Percentiles rank a stretch among this genome's conserved stretches.
Evolutionary conservation across 495 filamentous ascomycete species (phyloP).

Genomic region (Copromyces sp.): DNA sequence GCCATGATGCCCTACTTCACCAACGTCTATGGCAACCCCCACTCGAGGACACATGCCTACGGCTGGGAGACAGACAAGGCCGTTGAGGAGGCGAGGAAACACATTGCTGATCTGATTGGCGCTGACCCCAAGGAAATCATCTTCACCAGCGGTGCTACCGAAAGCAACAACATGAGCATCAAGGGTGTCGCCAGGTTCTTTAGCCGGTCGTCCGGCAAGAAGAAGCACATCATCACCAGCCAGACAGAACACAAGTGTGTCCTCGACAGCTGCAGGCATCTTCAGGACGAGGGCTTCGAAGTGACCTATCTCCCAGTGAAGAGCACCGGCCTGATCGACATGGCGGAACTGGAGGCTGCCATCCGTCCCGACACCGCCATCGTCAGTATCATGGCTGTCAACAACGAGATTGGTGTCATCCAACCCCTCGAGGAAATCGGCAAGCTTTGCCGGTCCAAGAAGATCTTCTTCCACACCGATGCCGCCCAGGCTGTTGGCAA

Average conservation of each 20-base stretch:
- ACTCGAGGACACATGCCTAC: constrained; percentile 95
- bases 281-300: constrained; percentile 94
- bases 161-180: constrained; percentile 99
- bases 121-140: constrained; percentile 97
- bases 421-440: constrained; percentile 93
- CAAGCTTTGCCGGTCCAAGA: constrained; percentile 78
- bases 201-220: constrained; percentile 77
- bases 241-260: constrained; percentile 99
- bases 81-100: constrained; percentile 70
- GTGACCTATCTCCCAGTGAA: constrained; percentile 91
- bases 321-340: constrained; percentile 68
- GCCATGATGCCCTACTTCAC: constrained; percentile 94
- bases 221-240: constrained; percentile 94
- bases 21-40: constrained; percentile 91
- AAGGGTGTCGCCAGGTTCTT: constrained; percentile 97
- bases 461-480: constrained; percentile 98
- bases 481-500: constrained; percentile 94
- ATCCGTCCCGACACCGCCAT: constrained; percentile 85
- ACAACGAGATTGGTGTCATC: constrained; percentile 98
- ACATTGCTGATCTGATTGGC: constrained; percentile 80
- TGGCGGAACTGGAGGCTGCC: constrained; percentile 79
- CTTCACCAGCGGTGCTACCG: constrained; percentile 94
- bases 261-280: constrained; percentile 88
- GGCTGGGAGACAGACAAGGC: constrained; percentile 97
- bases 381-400: constrained; percentile 97